Base-by-base conservation (phyloP, 495 filamentous ascomycete genomes). In the Hypoxylon fragiforme region DNA sequence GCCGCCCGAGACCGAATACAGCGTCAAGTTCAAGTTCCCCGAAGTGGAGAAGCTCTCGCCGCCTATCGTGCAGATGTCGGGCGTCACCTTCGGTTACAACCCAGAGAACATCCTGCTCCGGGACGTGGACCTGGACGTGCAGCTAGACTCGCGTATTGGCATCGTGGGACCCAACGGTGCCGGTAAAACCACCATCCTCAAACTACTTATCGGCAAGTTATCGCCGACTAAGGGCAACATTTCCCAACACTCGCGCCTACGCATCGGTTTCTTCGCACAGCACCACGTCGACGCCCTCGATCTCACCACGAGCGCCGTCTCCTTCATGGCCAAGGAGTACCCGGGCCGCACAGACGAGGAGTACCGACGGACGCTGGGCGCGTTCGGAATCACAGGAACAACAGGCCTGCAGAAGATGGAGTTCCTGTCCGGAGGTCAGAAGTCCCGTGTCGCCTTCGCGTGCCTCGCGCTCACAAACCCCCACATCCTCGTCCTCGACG, bases 161-260 rank as follows among this genome's bases (percentile, higher is more conserved):
- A 99, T 99, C 64, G 91, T 99, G 7, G 95, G 95, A 12, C 95
- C 95, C 57, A 99, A 99, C 78, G 92, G 94, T 70, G 92, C 95
- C 22, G 94, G 94, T 77, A 99, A 99, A 72, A 99, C 94, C 1
- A 99, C 94, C 0, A 86, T 97, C 11, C 77, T 99, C 53, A 96
- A 96, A 66, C 82, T 99, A 2, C 85, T 99, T 47, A 96, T 94
- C 60, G 90, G 90, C 50, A 87, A 90, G 63, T 81, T 99, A 2
- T 60, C 81, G 45, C 82, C 94, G 2, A 88, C 87, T 1, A 79
- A 80, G 28, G 94, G 94, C 51, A 66, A 90, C 34, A 94, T 99
- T 44, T 91, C 89, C 3, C 84, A 89, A 60, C 84, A 99, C 71
- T 85, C 92, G 2, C 82, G 94, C 35, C 77, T 99, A 26, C 82